Evolutionary conservation across 306 rosid genomes (phyloP), one percentile per base, ranked within the genome.

Genomic region (Hylodesmum podocarpum): DNA sequence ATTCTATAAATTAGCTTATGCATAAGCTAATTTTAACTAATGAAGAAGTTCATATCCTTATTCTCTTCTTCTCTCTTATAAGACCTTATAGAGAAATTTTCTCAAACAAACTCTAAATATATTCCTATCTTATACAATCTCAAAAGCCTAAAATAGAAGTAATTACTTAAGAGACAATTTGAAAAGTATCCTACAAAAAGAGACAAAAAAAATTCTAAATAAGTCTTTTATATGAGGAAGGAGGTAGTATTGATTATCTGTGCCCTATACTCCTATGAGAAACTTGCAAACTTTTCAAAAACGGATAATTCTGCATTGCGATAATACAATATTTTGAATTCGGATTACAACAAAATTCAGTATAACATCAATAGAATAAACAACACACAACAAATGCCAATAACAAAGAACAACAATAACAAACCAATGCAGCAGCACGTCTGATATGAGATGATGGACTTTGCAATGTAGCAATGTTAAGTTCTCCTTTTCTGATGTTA

Each of bases 381-480:
- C 29, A 70, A 28, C 69, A 61, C 55, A 70, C 8, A 46, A 53
- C 7, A 67, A 6, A 78, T 39, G 34, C 15, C 62, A 62, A 74
- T 59, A n/a, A 11, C 64, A 54, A 33, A 15, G 4, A 73, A 25
- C 0, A 25, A 37, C 2, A 61, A 46, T 61, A 75, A 51, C 87
- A 87, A 75, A 91, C 97, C 89, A 51, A 88, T 46, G 91, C 87
- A 44, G 89, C 83, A 49, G 84, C 66, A 70, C 90, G 80, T 44
- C 65, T 78, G 41, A 89, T 12, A 57, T 73, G 53, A 80, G 74
- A 66, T 15, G 86, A 76, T 22, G 19, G 76, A 78, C 39, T 75
- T 80, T 37, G 82, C 77, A 75, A 80, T 8, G 68, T 80, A 44
- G 29, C 66, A 77, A 22, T 54, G 61, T 13, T 69, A 73, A 50